These are phyloP conservation scores for Suillus discolor DNA, from an alignment of 768 basidiomycete species.

Conservation along the genomic window DNA sequence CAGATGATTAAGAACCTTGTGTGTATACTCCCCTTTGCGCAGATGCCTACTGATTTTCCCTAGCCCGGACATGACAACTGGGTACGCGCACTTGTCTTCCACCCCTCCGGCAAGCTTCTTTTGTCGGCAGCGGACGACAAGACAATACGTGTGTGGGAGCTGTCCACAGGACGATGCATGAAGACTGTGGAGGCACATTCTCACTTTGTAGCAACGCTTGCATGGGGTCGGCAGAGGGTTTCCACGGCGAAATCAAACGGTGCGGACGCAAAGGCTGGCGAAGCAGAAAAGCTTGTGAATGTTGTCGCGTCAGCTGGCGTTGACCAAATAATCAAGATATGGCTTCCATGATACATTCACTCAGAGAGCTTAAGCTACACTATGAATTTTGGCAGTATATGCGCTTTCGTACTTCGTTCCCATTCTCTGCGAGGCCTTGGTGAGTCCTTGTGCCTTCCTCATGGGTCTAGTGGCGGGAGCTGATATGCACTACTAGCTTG, in stretches of 20 bases:
- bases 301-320: slow-evolving; percentile 71
- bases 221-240: slow-evolving; percentile 71
- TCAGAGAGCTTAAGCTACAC: slow-evolving; percentile 6
- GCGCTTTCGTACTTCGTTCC: slow-evolving; percentile 12
- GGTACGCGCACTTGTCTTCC: slow-evolving; percentile 87
- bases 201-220: slow-evolving; percentile 79
- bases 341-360: slow-evolving; percentile 50
- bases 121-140: slow-evolving; percentile 94
- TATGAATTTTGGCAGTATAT: slow-evolving; percentile 13
- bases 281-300: slow-evolving; percentile 62
- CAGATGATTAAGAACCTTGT: slow-evolving; percentile 80
- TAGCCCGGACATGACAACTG: slow-evolving; percentile 87
- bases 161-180: slow-evolving; percentile 80
- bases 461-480: slow-evolving; percentile 12
- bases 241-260: slow-evolving; percentile 44
- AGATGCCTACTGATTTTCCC: slow-evolving; percentile 13
- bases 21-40: slow-evolving; percentile 23
- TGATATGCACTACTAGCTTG: slow-evolving; percentile 8
- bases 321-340: slow-evolving; percentile 68
- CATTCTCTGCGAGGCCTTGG: slow-evolving; percentile 19
- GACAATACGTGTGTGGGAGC: slow-evolving; percentile 88
- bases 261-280: slow-evolving; percentile 31
- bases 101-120: slow-evolving; percentile 86
- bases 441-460: slow-evolving; percentile 13
- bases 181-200: slow-evolving; percentile 88